Evolutionary conservation across 1,284 basidiomycete species (phyloP).

Genomic region (Malassezia pachydermatis): DNA sequence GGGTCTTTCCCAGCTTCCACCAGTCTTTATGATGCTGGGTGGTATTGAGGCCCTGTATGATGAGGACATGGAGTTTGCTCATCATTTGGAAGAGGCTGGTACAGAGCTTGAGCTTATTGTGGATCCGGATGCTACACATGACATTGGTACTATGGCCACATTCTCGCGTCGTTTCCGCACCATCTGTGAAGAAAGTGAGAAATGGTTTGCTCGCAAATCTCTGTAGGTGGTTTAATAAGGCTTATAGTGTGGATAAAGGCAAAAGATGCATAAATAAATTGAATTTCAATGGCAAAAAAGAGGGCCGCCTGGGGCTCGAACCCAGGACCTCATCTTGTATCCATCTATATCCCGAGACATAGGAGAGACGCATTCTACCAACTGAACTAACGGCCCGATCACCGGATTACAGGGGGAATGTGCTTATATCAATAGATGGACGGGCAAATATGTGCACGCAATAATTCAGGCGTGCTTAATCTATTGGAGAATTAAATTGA

Average conservation of each 20-base stretch:
- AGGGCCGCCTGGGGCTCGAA: slow-evolving; percentile 24
- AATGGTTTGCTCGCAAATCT: neutral
- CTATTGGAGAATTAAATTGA: too few species aligned
- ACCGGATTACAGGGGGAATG: neutral
- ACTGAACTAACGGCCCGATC: slow-evolving; percentile 23
- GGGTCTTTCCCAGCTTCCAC: neutral
- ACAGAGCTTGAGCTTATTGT: neutral
- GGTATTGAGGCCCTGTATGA: slow-evolving; percentile 5
- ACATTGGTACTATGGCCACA: slow-evolving; percentile 6
- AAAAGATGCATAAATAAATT: neutral
- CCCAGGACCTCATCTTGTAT: slow-evolving; percentile 21
- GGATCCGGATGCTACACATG: neutral
- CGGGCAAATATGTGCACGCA: neutral
- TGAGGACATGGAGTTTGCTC: slow-evolving; percentile 2
- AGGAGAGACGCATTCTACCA: slow-evolving; percentile 24
- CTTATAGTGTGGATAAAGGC: too few species aligned
- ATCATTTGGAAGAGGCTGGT: neutral
- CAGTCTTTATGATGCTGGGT: neutral
- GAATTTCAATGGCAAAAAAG: neutral
- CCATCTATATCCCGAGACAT: slow-evolving; percentile 1
- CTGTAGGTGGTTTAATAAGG: too few species aligned
- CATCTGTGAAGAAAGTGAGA: neutral
- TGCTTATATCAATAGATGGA: neutral
- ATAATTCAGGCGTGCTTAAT: too few species aligned
- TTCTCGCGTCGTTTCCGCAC: neutral